Percentiles rank a stretch among this genome's conserved stretches.
phyloP scores from a whole-genome alignment of 2,329 filamentous ascomycete species.

The Emmonsiellopsis sp. region DNA sequence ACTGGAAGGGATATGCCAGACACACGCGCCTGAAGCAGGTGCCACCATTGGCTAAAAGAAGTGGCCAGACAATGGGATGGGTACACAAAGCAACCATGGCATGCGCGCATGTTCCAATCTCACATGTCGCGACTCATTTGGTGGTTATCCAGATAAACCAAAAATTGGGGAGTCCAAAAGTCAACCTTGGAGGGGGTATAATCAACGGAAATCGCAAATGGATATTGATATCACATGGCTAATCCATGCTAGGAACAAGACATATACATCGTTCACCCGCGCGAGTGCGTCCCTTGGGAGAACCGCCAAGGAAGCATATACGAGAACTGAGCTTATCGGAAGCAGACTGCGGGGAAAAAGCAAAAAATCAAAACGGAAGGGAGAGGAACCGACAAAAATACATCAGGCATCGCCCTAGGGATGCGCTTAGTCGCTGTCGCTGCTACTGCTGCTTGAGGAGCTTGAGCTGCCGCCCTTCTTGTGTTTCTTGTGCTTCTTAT shows the following conservation, averaged over 20 bases:
- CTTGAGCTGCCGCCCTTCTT: conserved; percentile 14
- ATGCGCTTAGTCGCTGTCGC: conserved; percentile 11
- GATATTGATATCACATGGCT: neutral
- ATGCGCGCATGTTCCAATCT: neutral
- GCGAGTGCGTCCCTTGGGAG: neutral
- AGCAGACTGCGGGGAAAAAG: neutral
- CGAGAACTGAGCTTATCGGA: neutral
- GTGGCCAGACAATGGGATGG: no score
- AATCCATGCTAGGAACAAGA: neutral
- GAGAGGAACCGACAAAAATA: neutral
- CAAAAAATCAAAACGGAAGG: neutral
- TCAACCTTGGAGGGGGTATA: neutral
- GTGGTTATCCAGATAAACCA: neutral
- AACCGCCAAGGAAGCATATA: neutral
- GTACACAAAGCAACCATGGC: neutral
- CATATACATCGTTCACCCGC: neutral
- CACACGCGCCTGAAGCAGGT: no score
- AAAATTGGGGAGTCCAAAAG: neutral
- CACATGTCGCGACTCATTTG: neutral
- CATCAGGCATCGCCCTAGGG: no score
- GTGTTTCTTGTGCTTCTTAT: conserved; percentile 10
- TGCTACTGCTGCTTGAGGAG: conserved; percentile 10
- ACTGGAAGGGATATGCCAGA: neutral
- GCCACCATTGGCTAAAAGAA: no score
- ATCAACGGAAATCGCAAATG: neutral